Evolutionary conservation across 805 yeast genomes (phyloP), one percentile per base, ranked within the genome.

Genomic region (Saturnispora silvae): DNA sequence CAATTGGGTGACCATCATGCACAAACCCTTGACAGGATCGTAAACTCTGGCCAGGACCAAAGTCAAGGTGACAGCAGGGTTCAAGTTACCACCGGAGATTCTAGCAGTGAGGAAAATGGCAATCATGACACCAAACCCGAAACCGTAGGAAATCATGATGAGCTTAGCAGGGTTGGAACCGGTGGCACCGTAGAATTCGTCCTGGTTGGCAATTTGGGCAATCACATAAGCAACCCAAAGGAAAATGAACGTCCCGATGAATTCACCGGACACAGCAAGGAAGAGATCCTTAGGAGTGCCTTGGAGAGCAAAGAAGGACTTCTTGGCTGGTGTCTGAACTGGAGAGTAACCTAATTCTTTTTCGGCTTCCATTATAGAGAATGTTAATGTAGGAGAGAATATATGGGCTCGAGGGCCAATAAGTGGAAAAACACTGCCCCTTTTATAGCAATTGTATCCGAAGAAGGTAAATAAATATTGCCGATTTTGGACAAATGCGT

Each of bases 61-160:
- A 20, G 86, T 64, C 28, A 82, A 65, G 17, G 94, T 78, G 29
- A 84, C 94, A 35, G 92, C 89, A 10, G 95, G 95, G 65, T 84
- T 84, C 56, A 84, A 70, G 64, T 81, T 82, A 65, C 92, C 95
- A 52, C 95, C 95, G 28, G 92, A 80, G 43, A 84, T 72, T 57
- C 84, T 72, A 64, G 68, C 77, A 51, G 80, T 74, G 50, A 75
- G 60, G 50, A 75, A 72, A 34, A 81, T 82, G 49, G 72, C 74
- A 46, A 80, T 77, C 75, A 80, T 72, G 38, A 84, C 85, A 49
- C 85, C 78, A 53, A 81, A 80, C 46, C 95, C 95, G 62, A 83
- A 83, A 51, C 94, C 95, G 34, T 80, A 68, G 11, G 94, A 64
- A 52, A 84, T 84, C 85, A 83, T 78, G 45, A 81, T 69, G 46